Percentiles rank a stretch among this genome's conserved stretches.
These are phyloP conservation scores for Tinospora cordifolia DNA, from an alignment of 164 flowering plant genomes.

Conservation along the genomic window DNA sequence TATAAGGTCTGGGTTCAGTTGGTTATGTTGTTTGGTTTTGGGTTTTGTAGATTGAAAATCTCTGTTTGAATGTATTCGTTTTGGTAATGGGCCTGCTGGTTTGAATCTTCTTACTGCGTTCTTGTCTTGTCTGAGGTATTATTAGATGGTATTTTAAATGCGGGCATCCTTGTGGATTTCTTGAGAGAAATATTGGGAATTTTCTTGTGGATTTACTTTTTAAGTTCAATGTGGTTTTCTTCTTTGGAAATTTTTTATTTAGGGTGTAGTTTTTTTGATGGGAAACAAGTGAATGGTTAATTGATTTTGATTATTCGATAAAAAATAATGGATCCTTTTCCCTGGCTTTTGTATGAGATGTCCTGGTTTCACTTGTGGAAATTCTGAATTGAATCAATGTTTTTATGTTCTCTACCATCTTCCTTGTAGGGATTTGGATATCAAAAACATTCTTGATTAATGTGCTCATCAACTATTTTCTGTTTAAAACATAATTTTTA, in stretches of 20 bases:
- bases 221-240: not conserved
- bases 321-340: not conserved
- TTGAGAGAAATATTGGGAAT: not conserved
- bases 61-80: not conserved
- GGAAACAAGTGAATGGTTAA: not conserved
- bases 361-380: no score
- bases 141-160: not conserved
- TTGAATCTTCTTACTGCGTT: not conserved
- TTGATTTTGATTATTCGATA: not conserved
- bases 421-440: not conserved
- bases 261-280: no score
- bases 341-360: no score
- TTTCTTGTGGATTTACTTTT: not conserved
- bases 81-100: not conserved
- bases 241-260: not conserved
- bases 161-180: not conserved
- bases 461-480: not conserved
- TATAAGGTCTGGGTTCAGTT: not conserved
- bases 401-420: not conserved
- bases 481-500: not conserved
- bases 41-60: conserved; percentile 1
- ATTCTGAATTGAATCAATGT: no score
- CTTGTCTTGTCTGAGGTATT: conserved; percentile 3
- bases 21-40: not conserved
- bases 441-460: not conserved